These are phyloP conservation scores for Puccinia polysora DNA, from an alignment of 1,284 basidiomycete species.

Conservation along the genomic window DNA sequence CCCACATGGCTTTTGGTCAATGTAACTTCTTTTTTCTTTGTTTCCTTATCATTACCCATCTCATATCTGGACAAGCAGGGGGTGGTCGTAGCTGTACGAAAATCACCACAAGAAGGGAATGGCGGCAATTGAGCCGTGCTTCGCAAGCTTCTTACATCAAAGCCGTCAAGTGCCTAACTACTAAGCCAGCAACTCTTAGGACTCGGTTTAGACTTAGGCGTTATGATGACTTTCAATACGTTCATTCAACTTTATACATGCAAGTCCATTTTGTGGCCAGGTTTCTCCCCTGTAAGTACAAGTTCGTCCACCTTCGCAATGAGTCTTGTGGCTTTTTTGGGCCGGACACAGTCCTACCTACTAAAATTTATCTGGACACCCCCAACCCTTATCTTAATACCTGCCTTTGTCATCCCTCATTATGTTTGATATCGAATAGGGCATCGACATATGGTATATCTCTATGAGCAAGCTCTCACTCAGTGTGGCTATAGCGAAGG, in stretches of 20 bases:
- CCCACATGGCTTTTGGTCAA: not conserved
- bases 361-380: too few relatives aligned
- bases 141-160: slow-evolving; percentile 37
- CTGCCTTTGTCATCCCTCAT: not conserved
- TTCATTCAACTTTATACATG: slow-evolving; percentile 26
- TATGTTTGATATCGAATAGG: slow-evolving; percentile 11
- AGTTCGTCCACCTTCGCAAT: too few relatives aligned
- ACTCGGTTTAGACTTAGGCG: slow-evolving; percentile 10
- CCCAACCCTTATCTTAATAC: not conserved
- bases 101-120: slow-evolving; percentile 27
- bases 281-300: slow-evolving; percentile 35
- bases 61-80: slow-evolving; percentile 12
- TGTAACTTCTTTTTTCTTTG: not conserved
- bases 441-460: slow-evolving; percentile 39
- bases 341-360: too few relatives aligned
- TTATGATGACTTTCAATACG: slow-evolving; percentile 40
- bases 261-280: slow-evolving; percentile 34
- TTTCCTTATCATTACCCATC: not conserved
- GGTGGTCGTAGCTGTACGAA: slow-evolving; percentile 15
- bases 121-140: slow-evolving; percentile 20
- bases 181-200: slow-evolving; percentile 9
- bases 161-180: slow-evolving; percentile 39
- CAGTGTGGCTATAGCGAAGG: slow-evolving; percentile 20
- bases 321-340: not conserved
- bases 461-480: slow-evolving; percentile 27